Evolutionary conservation across 768 basidiomycete species (phyloP).

Genomic region (Pisolithus sp.): DNA sequence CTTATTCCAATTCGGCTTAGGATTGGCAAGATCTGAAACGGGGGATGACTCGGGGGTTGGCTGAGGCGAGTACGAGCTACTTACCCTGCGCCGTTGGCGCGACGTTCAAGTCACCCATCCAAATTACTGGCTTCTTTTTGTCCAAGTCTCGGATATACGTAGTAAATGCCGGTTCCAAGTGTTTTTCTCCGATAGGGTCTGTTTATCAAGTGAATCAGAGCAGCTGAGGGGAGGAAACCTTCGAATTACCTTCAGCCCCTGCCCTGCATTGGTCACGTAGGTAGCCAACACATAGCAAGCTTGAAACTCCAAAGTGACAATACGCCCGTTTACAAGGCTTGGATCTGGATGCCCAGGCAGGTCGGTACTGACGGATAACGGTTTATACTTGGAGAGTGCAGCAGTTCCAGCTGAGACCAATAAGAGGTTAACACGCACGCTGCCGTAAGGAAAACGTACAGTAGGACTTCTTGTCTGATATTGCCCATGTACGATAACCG

Average conservation of each 20-base stretch:
- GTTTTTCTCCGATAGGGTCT: constrained; percentile 75
- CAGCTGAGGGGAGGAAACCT: neutral
- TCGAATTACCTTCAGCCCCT: constrained; percentile 55
- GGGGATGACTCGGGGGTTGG: neutral
- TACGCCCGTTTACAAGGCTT: constrained; percentile 60
- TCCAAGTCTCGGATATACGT: constrained; percentile 66
- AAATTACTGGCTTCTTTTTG: constrained; percentile 76
- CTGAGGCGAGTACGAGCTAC: neutral
- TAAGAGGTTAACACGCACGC: neutral
- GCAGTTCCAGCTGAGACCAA: constrained; percentile 65
- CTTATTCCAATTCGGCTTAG: constrained; percentile 81
- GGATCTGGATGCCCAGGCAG: constrained; percentile 75
- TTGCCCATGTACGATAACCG: constrained; percentile 72
- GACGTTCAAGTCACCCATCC: constrained; percentile 85
- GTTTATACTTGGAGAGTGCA: constrained; percentile 70
- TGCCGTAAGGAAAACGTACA: constrained; percentile 34
- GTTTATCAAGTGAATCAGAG: neutral
- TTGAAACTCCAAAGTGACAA: constrained; percentile 77
- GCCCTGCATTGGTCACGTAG: constrained; percentile 82
- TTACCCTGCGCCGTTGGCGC: constrained; percentile 70
- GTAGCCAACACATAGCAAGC: constrained; percentile 66
- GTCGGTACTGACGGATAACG: constrained; percentile 54
- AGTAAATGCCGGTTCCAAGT: constrained; percentile 77
- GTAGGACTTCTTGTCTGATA: constrained; percentile 73
- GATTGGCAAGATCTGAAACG: constrained; percentile 55